Base-by-base conservation (phyloP, 1,139 yeast species). In the Magnusiomyces magnusii region DNA sequence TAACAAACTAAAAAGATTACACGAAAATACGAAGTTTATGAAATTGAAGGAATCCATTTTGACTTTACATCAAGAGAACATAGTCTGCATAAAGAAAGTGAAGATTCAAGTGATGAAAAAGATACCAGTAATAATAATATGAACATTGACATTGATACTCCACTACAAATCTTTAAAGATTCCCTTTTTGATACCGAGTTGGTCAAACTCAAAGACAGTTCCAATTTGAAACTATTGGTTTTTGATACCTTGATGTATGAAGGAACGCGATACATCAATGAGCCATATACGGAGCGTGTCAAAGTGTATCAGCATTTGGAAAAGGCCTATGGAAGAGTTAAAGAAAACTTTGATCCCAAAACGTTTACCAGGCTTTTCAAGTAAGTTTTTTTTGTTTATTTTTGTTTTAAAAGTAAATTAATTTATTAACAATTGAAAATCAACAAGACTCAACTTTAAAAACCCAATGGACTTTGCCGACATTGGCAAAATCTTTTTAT, bases 141-240 rank as follows among this genome's bases (percentile, higher is more conserved):
- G n/a, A n/a, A n/a, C n/a, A n/a, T n/a, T n/a, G n/a, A n/a, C n/a
- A n/a, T n/a, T n/a, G n/a, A n/a, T n/a, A n/a, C n/a, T n/a, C n/a
- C n/a, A 31, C 19, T 10, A 51, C 77, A 84, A 0, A 85, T 81
- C 63, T 97, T 91, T 66, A 87, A 86, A 64, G 97, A 96, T 1
- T 87, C 97, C 0, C 76, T 95, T 19, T 78, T 95, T 19, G 99
- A 95, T 70, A 99, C 99, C 2, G 99, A 95, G 73, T 78, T 95
- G 60, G 88, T 86, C 1, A 75, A n/a, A 39, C 19, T 82, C 58
- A 78, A 78, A 19, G 76, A 79, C 2, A 34, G 34, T 3, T 80
- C 84, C 67, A 95, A 87, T 64, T 73, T 87, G 62, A 79, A 95
- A 65, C 95, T 85, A 70, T 78, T 95, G 61, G 89, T 92, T 74